These are phyloP conservation scores for Coleophoma eucalyptorum DNA, from an alignment of 2,329 filamentous ascomycete species.

Conservation along the genomic window DNA sequence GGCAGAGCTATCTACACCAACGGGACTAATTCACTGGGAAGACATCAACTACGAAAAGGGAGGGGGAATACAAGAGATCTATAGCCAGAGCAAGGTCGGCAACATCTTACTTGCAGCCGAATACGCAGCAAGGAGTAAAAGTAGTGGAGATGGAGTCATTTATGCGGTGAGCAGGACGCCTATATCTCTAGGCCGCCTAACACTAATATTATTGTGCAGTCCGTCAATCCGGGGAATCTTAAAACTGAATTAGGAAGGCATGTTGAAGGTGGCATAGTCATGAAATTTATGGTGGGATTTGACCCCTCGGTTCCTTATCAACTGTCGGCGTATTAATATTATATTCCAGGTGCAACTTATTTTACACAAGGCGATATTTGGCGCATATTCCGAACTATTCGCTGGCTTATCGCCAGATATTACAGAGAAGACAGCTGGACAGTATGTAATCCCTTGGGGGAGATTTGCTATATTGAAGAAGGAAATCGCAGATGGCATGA, in stretches of 20 bases:
- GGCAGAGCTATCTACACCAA: constrained; percentile 8
- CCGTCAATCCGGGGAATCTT: constrained; percentile 1
- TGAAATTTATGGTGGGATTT: no score
- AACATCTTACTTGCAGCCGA: constrained; percentile 7
- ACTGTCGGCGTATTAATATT: no score
- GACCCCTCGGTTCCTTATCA: no score
- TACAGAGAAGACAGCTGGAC: neutral
- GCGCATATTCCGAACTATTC: constrained; percentile 6
- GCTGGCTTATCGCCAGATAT: constrained; percentile 4
- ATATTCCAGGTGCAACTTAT: no score
- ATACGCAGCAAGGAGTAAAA: constrained; percentile 4
- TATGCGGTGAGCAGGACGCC: no score
- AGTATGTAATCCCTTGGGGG: constrained; percentile 6
- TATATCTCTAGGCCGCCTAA: no score
- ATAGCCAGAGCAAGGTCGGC: constrained; percentile 10
- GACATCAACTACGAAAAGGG: neutral
- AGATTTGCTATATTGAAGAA: constrained; percentile 7
- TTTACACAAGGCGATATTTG: constrained; percentile 2
- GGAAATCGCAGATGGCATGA: neutral
- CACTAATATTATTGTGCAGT: no score
- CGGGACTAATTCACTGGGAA: constrained; percentile 1
- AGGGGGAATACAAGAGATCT: constrained; percentile 9
- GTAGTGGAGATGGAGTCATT: no score
- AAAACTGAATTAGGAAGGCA: no score
- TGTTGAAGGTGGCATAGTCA: no score